phyloP scores from a whole-genome alignment of 345 rosid genomes.

The Boechera divaricarpa region DNA sequence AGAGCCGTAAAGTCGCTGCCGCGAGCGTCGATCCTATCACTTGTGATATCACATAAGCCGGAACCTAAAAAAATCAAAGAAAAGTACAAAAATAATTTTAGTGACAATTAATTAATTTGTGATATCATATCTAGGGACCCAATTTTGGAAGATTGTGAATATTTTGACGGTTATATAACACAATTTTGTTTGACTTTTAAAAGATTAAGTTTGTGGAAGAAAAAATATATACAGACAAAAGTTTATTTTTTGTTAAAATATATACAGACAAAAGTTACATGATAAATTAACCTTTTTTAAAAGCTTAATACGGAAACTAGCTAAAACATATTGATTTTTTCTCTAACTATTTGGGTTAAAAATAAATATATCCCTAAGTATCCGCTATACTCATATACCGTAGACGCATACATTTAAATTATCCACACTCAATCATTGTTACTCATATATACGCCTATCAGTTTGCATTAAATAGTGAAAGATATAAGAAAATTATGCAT shows the following conservation, averaged over 20 bases:
- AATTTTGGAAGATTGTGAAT: neutral
- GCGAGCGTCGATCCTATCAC: constrained; percentile 79
- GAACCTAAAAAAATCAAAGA: constrained; percentile 55
- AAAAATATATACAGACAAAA: neutral
- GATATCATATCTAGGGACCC: neutral
- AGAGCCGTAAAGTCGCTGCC: constrained; percentile 71
- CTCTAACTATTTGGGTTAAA: neutral
- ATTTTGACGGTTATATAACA: constrained; percentile 11
- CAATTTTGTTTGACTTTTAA: constrained; percentile 7
- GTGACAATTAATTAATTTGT: neutral
- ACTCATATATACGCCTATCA: neutral
- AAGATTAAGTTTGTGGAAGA: neutral
- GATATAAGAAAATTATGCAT: neutral
- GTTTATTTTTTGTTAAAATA: neutral
- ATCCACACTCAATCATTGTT: neutral
- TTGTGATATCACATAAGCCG: constrained; percentile 74
- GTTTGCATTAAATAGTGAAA: neutral
- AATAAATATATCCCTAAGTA: neutral
- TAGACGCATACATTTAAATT: neutral
- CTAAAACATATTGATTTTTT: neutral
- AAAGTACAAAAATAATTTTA: neutral
- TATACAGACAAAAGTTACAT: neutral
- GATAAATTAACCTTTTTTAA: neutral
- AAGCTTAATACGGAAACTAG: neutral
- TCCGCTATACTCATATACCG: neutral